Evolutionary conservation across 78 protist genomes (phyloP), one percentile per base, ranked within the genome.

Genomic region (Paratrimastix pyriformis): DNA sequence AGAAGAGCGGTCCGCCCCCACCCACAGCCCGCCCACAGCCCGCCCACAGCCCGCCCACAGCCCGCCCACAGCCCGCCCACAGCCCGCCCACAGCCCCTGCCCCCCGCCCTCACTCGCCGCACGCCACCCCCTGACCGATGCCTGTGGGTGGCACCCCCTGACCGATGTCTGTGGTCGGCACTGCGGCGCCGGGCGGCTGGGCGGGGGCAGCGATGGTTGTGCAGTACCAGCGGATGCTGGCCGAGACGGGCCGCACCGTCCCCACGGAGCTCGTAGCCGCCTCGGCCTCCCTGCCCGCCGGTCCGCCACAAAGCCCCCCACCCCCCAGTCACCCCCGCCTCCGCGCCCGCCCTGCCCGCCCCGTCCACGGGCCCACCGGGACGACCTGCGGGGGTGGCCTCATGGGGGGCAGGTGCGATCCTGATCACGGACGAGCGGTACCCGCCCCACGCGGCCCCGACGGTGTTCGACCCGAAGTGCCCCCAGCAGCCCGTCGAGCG

Each of bases 1-100:
- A 65, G 74, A 82, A 79, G 24, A 77, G 68, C 29, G 4, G 58
- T 2, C 37, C 55, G n/a, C 24, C n/a, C n/a, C n/a, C n/a, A n/a
- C n/a, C n/a, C n/a, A n/a, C n/a, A n/a, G n/a, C n/a, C n/a, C n/a
- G n/a, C n/a, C n/a, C n/a, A n/a, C n/a, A n/a, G n/a, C n/a, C n/a
- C n/a, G n/a, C n/a, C n/a, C n/a, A n/a, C n/a, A n/a, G n/a, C n/a
- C n/a, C n/a, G n/a, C n/a, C n/a, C n/a, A n/a, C n/a, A n/a, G n/a
- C n/a, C n/a, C n/a, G n/a, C n/a, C n/a, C n/a, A n/a, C n/a, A n/a
- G n/a, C n/a, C n/a, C n/a, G n/a, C n/a, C n/a, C n/a, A n/a, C n/a
- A n/a, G n/a, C n/a, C n/a, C n/a, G n/a, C n/a, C n/a, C n/a, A n/a
- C n/a, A n/a, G n/a, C n/a, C n/a, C n/a, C 5, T 21, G 29, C 33